Evolutionary conservation across 192 early-diverging fungal genomes (phyloP), one percentile per base, ranked within the genome.

Genomic region (Linnemannia hyalina): DNA sequence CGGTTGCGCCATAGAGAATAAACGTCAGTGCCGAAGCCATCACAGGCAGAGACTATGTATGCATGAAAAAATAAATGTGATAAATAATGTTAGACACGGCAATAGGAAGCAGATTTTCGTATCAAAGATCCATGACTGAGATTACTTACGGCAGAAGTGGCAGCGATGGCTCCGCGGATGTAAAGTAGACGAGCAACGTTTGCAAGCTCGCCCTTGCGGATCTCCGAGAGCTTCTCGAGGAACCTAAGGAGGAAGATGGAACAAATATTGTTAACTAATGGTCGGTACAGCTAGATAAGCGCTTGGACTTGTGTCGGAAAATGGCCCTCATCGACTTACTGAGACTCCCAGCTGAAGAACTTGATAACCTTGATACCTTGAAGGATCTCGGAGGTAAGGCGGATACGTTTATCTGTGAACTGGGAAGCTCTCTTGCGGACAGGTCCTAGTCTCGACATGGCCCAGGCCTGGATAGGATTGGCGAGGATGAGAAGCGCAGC

Each of bases 311-410:
- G n/a, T 13, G 6, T 6, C 71, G 26, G 38, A 42, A 0, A 42
- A 42, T 44, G 18, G 0, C 32, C 10, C 4, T 38, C 13, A 54
- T 26, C 44, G 13, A 71, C 80, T 63, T 82, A 74, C 80, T 57
- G 32, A 7, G 80, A 49, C 40, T 86, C 84, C 84, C 84, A 95
- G n/a, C 89, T 91, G 74, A 93, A 94, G 68, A 92, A 92, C 85
- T 95, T 95, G 81, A 95, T 92, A 22, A 91, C 88, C n/a, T 92
- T 90, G 35, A 94, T 92, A 42, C 92, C 88, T 15, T 88, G 81
- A 4, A 92, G 72, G 23, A 94, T 74, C 80, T 94, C 92, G 74
- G 92, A 80, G 2, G 90, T 89, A 36, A 91, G 68, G 5, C 85
- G 88, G 68, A 92, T 88, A 20, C 93, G 85, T 9, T 32, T 82